phyloP scores from a whole-genome alignment of 805 yeast species.

The Metschnikowia shivogae region DNA sequence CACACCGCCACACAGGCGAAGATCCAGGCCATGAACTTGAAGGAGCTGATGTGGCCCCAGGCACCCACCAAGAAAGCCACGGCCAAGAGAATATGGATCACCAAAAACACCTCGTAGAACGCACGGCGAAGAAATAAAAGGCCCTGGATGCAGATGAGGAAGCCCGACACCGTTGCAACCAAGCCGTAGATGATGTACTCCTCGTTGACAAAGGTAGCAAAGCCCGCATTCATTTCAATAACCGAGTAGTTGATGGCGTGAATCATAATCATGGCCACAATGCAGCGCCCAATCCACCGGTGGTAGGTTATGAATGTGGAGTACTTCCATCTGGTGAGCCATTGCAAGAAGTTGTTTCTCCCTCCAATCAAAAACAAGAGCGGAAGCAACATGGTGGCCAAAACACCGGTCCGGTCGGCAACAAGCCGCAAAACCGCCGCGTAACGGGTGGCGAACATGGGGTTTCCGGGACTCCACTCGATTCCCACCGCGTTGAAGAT shows the following conservation, averaged over 20 bases:
- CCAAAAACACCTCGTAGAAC: slow-evolving; percentile 17
- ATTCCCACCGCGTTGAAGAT: slow-evolving; percentile 16
- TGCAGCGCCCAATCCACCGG: slow-evolving; percentile 18
- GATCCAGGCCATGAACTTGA: slow-evolving; percentile 12
- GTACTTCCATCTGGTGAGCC: slow-evolving; percentile 19
- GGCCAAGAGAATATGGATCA: slow-evolving; percentile 17
- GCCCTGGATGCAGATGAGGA: slow-evolving; percentile 17
- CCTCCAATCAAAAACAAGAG: slow-evolving; percentile 18
- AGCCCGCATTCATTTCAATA: slow-evolving; percentile 1
- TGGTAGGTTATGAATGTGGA: slow-evolving; percentile 17
- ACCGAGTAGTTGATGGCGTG: slow-evolving; percentile 14
- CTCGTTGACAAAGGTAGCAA: slow-evolving; percentile 4
- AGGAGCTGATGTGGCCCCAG: slow-evolving; percentile 15
- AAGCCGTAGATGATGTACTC: slow-evolving; percentile 15
- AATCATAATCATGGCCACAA: slow-evolving; percentile 14
- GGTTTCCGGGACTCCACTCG: slow-evolving; percentile 27
- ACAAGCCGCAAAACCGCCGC: slow-evolving; percentile 10
- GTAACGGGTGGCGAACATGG: slow-evolving; percentile 25
- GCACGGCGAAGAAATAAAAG: slow-evolving; percentile 14
- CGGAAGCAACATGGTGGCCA: slow-evolving; percentile 16
- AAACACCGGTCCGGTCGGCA: slow-evolving; percentile 16
- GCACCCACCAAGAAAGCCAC: slow-evolving; percentile 14
- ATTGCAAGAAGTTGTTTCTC: slow-evolving; percentile 19
- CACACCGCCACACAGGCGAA: slow-evolving; percentile 23
- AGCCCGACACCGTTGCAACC: slow-evolving; percentile 12